These are phyloP conservation scores for Rhododendron henanense DNA, from an alignment of 148 eudicot species.

Conservation along the genomic window DNA sequence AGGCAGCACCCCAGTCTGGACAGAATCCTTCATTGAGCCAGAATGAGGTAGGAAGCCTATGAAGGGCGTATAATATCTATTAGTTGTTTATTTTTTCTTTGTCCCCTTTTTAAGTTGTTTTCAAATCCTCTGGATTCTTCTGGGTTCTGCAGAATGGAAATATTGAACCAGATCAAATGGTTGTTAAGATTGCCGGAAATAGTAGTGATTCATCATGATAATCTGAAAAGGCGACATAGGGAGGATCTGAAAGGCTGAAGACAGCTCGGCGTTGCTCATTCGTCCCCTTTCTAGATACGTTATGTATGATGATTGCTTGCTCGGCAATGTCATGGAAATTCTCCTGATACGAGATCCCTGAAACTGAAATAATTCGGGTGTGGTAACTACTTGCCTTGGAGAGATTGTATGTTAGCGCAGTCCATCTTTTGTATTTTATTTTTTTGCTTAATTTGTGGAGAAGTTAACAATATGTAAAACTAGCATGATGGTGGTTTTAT, in stretches of 20 bases:
- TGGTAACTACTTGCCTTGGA: background rate
- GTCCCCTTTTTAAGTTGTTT: background rate
- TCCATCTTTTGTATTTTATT: background rate
- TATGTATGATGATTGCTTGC: background rate
- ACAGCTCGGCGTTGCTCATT: background rate
- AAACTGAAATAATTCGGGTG: background rate
- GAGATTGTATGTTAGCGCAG: background rate
- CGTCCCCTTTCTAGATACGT: background rate
- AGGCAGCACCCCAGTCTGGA: constrained; percentile 35
- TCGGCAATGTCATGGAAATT: background rate
- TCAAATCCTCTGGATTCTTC: background rate
- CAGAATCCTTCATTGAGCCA: constrained; percentile 30
- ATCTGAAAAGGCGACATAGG: background rate
- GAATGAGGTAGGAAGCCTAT: constrained; percentile 40
- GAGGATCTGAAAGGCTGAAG: background rate
- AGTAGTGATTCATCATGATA: constrained; percentile 40
- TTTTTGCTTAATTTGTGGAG: background rate
- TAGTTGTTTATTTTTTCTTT: background rate
- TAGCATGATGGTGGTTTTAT: background rate
- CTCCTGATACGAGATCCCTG: background rate
- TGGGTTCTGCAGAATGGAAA: constrained; percentile 38
- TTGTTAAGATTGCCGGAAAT: constrained; percentile 32
- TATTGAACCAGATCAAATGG: constrained; percentile 38
- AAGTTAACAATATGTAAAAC: constrained; percentile 1
- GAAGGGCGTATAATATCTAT: background rate